Evolutionary conservation across 2,329 filamentous ascomycete genomes (phyloP).

Genomic region (Grosmannia serpens): DNA sequence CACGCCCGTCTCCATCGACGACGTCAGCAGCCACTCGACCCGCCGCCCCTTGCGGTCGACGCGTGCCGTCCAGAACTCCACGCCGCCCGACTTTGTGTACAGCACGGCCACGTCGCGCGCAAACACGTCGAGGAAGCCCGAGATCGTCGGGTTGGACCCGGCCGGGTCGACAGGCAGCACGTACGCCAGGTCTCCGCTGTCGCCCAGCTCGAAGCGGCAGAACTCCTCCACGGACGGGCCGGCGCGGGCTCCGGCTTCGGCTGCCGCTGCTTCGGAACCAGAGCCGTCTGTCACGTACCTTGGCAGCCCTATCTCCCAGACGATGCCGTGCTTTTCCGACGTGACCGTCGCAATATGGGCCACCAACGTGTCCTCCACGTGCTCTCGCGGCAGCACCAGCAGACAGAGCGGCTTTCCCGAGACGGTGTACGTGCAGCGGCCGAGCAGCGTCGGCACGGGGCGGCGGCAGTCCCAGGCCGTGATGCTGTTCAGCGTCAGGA

Average conservation of each 20-base stretch:
- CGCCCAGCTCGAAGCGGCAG: conserved; percentile 57
- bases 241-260: conserved; percentile 19
- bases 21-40: conserved; percentile 75
- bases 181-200: conserved; percentile 46
- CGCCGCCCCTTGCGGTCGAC: conserved; percentile 47
- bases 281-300: conserved; percentile 15
- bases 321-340: conserved; percentile 64
- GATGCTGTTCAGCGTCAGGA: conserved; percentile 59
- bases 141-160: conserved; percentile 57
- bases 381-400: conserved; percentile 55
- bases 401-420: conserved; percentile 68
- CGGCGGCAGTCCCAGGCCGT: conserved; percentile 70
- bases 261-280: not conserved
- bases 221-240: conserved; percentile 48
- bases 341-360: conserved; percentile 74
- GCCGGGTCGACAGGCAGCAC: conserved; percentile 80
- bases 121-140: conserved; percentile 76
- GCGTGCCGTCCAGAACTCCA: conserved; percentile 78
- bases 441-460: conserved; percentile 45
- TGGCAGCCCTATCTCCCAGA: conserved; percentile 66
- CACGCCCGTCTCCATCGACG: conserved; percentile 69
- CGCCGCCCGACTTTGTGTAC: conserved; percentile 61
- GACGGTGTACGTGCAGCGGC: conserved; percentile 44
- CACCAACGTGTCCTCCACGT: conserved; percentile 42
- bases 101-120: conserved; percentile 78